phyloP scores from a whole-genome alignment of 129 eudicot species.

The Glebionis coronaria region DNA sequence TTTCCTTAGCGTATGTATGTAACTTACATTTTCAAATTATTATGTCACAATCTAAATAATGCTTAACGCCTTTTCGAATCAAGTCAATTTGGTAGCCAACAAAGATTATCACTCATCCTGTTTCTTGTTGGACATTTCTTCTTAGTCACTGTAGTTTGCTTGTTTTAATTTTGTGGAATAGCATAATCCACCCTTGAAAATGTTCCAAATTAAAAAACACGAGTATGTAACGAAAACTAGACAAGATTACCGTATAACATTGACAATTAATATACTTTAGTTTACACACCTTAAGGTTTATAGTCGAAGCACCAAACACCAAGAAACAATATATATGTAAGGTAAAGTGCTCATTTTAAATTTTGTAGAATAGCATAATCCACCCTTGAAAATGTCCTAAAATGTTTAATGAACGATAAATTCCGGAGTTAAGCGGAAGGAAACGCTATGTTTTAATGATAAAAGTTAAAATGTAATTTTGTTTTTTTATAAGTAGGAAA shows the following conservation, averaged over 20 bases:
- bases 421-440: too few relatives aligned
- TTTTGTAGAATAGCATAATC: not conserved
- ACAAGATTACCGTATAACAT: too few relatives aligned
- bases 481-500: too few relatives aligned
- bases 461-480: too few relatives aligned
- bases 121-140: constrained; percentile 6
- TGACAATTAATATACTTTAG: too few relatives aligned
- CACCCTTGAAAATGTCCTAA: not conserved
- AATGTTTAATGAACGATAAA: too few relatives aligned
- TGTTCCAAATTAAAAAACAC: too few relatives aligned
- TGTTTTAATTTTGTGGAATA: not conserved
- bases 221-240: too few relatives aligned
- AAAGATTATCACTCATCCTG: not conserved
- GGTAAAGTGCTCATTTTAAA: constrained; percentile 2
- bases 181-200: not conserved
- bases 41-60: constrained; percentile 8
- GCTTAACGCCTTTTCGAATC: not conserved
- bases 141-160: not conserved
- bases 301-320: too few relatives aligned
- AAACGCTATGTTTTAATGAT: too few relatives aligned
- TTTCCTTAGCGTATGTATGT: constrained; percentile 7
- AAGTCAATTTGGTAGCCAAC: constrained; percentile 10
- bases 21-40: not conserved
- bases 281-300: too few relatives aligned
- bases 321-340: too few relatives aligned